Percentiles rank a stretch among this genome's conserved stretches.
phyloP scores from a whole-genome alignment of 78 protist genomes.

The Monosiga brevicollis region DNA sequence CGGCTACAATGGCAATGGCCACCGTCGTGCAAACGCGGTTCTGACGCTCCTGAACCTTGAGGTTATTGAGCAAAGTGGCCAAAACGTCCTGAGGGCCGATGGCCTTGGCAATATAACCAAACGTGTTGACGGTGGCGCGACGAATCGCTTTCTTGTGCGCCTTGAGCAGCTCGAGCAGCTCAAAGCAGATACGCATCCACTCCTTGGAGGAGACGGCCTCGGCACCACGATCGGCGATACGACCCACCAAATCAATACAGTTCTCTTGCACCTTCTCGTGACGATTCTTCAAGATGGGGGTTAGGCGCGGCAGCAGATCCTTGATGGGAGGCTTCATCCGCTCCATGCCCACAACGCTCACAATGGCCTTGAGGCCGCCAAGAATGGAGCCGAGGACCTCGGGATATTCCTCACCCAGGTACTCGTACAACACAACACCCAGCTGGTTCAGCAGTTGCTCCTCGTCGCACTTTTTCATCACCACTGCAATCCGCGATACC shows the following conservation, averaged over 20 bases:
- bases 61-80: conserved; percentile 92
- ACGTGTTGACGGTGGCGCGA: conserved; percentile 90
- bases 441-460: conserved; percentile 75
- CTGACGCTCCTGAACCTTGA: conserved; percentile 96
- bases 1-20: conserved; percentile 98
- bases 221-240: conserved; percentile 87
- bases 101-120: conserved; percentile 96
- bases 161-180: conserved; percentile 92
- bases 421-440: conserved; percentile 85
- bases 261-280: conserved; percentile 94
- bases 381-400: conserved; percentile 92
- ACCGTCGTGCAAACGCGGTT: conserved; percentile 97
- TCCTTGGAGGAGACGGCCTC: conserved; percentile 84
- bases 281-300: conserved; percentile 92
- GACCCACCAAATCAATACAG: conserved; percentile 92
- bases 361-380: conserved; percentile 86
- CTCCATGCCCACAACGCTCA: conserved; percentile 81
- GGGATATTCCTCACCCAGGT: conserved; percentile 97
- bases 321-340: conserved; percentile 91
- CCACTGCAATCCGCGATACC: conserved; percentile 81
- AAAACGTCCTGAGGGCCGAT: conserved; percentile 97
- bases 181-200: conserved; percentile 97
- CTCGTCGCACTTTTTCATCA: conserved; percentile 80
- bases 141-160: conserved; percentile 90
- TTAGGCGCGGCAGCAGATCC: conserved; percentile 88